phyloP scores from a whole-genome alignment of 2,329 filamentous ascomycete genomes.

The Karstenula rhodostoma region DNA sequence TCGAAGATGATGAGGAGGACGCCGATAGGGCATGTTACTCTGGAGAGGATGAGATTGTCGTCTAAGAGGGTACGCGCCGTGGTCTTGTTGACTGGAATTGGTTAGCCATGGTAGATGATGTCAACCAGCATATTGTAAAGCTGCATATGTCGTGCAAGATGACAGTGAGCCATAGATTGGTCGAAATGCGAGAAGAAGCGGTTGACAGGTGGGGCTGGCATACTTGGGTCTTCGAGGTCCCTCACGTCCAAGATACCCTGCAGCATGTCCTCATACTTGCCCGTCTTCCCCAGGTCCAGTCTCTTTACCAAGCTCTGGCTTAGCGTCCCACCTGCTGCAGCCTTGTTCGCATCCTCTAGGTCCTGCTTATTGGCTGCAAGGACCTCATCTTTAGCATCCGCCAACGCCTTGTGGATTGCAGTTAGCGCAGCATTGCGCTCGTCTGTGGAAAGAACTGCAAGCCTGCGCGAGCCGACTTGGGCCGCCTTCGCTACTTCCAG shows the following conservation, averaged over 20 bases:
- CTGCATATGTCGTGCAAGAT: too few relatives aligned
- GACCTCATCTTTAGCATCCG: constrained; percentile 74
- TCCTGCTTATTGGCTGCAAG: constrained; percentile 87
- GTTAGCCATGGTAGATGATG: constrained; percentile 15
- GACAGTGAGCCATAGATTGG: too few relatives aligned
- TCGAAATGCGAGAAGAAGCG: neutral
- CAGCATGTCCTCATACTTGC: constrained; percentile 98
- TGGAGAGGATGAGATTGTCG: constrained; percentile 83
- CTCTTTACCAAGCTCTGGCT: constrained; percentile 86
- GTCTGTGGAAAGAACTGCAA: constrained; percentile 78
- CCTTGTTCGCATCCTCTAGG: constrained; percentile 75
- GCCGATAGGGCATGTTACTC: constrained; percentile 92
- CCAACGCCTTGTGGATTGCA: constrained; percentile 80
- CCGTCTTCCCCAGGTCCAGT: constrained; percentile 82
- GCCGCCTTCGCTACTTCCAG: constrained; percentile 79
- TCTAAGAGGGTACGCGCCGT: constrained; percentile 86
- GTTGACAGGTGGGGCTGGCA: constrained; percentile 39
- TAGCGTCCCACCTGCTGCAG: constrained; percentile 77
- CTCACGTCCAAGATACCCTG: constrained; percentile 91
- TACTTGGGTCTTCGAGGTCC: constrained; percentile 84
- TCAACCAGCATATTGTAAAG: too few relatives aligned
- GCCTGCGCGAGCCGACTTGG: constrained; percentile 79
- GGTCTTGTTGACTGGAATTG: constrained; percentile 76
- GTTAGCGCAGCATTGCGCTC: constrained; percentile 87
- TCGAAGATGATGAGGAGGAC: constrained; percentile 99